Base-by-base conservation (phyloP, 1,284 basidiomycete species). In the Pseudozyma thailandica region DNA sequence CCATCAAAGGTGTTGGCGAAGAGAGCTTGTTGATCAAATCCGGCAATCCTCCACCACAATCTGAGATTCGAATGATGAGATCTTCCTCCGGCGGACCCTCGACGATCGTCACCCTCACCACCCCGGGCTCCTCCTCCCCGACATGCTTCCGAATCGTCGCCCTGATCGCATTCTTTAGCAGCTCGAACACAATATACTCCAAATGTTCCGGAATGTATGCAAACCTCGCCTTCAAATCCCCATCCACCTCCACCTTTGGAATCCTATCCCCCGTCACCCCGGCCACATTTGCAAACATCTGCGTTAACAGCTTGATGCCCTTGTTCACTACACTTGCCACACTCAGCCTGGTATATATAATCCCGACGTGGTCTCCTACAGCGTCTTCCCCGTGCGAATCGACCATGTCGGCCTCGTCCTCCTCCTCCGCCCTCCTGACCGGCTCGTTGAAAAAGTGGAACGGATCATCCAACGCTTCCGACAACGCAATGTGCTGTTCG, bases 121-220 rank as follows among this genome's bases (percentile, higher is more conserved):
- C 43, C 0, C 60, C 50, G 1, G 39, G 35, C 1, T 65, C 45
- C 23, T 72, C 65, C 46, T 70, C 49, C 3, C 43, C 54, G 0
- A 57, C 50, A 25, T 70, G 59, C 27, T 55, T 63, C 25, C 65
- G 18, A 23, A 79, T 79, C 25, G 81, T 82, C 3, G 78, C 71
- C 28, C 77, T 60, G 48, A 78, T 68, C 47, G 63, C 92, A 79
- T 94, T 93, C 82, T 94, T 94, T 73, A 94, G 78, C 23, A 95
- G 82, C 79, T 95, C 92, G 75, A 94, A 94, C 13, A 94, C 84
- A 59, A 94, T 91, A 80, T 94, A 95, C 44, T 56, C 93, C 47
- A 95, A 85, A 83, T 95, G 93, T 80, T 94, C 92, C 35, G 88
- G 87, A 66, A 95, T 92, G 81, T 94, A 95, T 1, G 92, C 86